phyloP scores from a whole-genome alignment of 192 early-diverging fungal genomes.

The Chytriomyces sp. region DNA sequence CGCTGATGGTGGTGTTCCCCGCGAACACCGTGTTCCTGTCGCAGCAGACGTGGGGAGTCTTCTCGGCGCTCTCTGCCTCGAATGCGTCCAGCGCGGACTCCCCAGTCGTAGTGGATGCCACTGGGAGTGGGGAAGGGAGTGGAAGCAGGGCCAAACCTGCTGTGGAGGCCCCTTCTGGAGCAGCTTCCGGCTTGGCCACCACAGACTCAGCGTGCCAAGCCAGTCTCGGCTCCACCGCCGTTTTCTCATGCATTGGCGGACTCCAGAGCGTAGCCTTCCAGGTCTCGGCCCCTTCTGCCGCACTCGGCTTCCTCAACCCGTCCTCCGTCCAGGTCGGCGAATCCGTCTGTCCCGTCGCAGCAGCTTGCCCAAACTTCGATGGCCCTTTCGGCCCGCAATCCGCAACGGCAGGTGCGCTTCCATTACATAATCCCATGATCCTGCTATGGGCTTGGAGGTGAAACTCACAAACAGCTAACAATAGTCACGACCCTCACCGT shows the following conservation, averaged over 20 bases:
- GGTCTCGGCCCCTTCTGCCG: background rate
- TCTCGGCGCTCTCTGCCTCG: no score
- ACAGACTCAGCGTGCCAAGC: no score
- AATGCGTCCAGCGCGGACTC: background rate
- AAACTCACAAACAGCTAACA: background rate
- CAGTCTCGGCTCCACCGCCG: no score
- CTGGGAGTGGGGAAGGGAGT: background rate
- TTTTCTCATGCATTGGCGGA: background rate
- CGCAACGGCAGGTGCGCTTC: background rate
- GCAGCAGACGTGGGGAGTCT: background rate
- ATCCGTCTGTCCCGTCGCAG: background rate
- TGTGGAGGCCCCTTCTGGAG: no score
- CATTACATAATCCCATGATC: background rate
- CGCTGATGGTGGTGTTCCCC: background rate
- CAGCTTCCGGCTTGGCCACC: no score
- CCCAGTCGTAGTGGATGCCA: background rate
- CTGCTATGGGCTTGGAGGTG: background rate
- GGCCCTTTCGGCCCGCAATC: background rate
- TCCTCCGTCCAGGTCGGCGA: background rate
- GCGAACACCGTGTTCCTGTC: background rate
- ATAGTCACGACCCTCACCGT: background rate
- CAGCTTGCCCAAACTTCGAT: background rate
- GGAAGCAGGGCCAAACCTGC: no score
- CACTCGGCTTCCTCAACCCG: background rate
- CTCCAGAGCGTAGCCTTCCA: background rate